phyloP scores from a whole-genome alignment of 1,284 basidiomycete genomes.

The Naganishia cerealis region DNA sequence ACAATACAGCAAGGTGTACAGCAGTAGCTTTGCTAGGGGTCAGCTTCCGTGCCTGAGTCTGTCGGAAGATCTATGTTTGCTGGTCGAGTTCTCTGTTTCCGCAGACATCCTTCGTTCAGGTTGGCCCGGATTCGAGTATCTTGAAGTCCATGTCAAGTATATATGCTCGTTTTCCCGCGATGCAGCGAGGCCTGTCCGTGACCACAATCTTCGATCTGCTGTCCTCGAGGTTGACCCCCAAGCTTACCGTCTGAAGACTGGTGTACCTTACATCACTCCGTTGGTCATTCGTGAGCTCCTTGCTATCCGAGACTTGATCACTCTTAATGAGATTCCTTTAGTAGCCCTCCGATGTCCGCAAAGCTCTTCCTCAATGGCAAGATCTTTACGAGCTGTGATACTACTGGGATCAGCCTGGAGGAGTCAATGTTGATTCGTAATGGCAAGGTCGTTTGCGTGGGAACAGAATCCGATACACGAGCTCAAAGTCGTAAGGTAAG shows the following conservation, averaged over 20 bases:
- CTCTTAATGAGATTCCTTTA: neutral
- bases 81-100: too few relatives aligned
- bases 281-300: neutral
- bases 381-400: slow-evolving; percentile 38
- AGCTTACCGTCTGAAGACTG: neutral
- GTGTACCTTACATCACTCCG: neutral
- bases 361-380: slow-evolving; percentile 38
- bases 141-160: neutral
- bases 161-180: neutral
- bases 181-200: neutral
- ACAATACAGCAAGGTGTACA: too few relatives aligned
- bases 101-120: neutral
- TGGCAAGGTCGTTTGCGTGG: slow-evolving; percentile 36
- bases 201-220: too few relatives aligned
- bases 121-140: too few relatives aligned
- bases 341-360: neutral
- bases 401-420: slow-evolving; percentile 34
- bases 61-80: neutral
- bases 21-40: too few relatives aligned
- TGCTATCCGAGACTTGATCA: neutral
- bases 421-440: slow-evolving; percentile 35
- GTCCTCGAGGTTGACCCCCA: too few relatives aligned
- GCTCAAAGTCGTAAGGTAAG: neutral
- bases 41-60: neutral
- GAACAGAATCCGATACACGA: slow-evolving; percentile 14